A percentile compares a stretch with the other conserved stretches of the same genome.
Evolutionary conservation across 2,329 filamentous ascomycete genomes (phyloP).

Genomic region (Hymenotorrendiella dingleyae): DNA sequence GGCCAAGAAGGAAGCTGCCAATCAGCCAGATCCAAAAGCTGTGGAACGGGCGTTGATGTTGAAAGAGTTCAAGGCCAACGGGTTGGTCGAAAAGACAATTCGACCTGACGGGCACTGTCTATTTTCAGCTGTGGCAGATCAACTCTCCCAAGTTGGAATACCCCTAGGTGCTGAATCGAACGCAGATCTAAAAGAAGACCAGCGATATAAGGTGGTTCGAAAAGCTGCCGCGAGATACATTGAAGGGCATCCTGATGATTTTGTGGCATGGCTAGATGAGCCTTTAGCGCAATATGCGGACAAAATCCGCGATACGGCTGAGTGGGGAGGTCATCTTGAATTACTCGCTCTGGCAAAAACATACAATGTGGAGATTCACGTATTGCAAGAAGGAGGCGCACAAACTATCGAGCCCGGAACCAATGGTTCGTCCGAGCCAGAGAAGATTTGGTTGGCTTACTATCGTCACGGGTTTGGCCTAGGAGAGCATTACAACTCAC

Average conservation of each 20-base stretch:
- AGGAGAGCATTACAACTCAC: conserved; percentile 95
- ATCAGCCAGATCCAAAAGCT: conserved; percentile 66
- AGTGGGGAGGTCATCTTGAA: conserved; percentile 95
- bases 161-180: conserved; percentile 33
- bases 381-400: conserved; percentile 77
- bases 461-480: conserved; percentile 91
- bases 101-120: conserved; percentile 90
- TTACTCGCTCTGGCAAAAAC: conserved; percentile 74
- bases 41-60: conserved; percentile 68
- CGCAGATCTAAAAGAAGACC: conserved; percentile 29
- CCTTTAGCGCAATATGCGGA: conserved; percentile 64
- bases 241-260: conserved; percentile 66
- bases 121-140: conserved; percentile 86
- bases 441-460: conserved; percentile 80
- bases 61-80: conserved; percentile 54
- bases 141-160: conserved; percentile 54
- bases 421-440: conserved; percentile 37
- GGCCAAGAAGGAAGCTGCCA: conserved; percentile 69
- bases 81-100: conserved; percentile 71
- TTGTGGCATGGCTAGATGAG: conserved; percentile 82
- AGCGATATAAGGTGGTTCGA: conserved; percentile 62
- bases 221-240: conserved; percentile 74
- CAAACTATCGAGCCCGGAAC: conserved; percentile 62
- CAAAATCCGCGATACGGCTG: conserved; percentile 79
- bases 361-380: conserved; percentile 74